Evolutionary conservation across 805 yeast genomes (phyloP), one percentile per base, ranked within the genome.

Genomic region (Pichia eremophila): DNA sequence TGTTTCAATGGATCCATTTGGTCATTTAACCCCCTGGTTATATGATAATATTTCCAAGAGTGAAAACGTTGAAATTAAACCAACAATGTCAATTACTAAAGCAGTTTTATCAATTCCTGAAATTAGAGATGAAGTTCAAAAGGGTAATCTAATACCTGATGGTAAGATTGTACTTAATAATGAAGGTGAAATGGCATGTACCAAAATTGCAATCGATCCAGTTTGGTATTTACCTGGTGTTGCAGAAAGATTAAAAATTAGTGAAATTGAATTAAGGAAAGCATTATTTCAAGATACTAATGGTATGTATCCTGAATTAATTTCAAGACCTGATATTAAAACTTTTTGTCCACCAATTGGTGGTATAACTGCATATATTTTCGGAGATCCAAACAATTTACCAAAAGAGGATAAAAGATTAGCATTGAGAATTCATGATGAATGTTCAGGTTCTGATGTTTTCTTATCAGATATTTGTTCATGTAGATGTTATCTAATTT

Each of bases 211-310:
- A 4, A 78, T 78, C 39, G 86, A 80, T 57, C 85, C 85, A 17
- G 85, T 80, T 38, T 80, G 86, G 85, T 73, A 77, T 55, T 67
- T 80, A 48, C 86, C 86, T 3, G 84, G 83, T 28, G 81, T 80
- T 49, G 86, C 85, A 28, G 69, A 76, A 59, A 74, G 83, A 57
- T 75, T 80, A 57, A 75, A 75, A 29, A 73, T 80, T 51, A 66
- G 75, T 32, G 86, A 80, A 57, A 63, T 59, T 17, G 76, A 76
- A 43, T 68, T 80, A 43, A 72, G 85, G 59, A 72, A 77, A 44
- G 78, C 82, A 4, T 65, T 80, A 52, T 80, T 80, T 58, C 80
- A 80, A 58, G 85, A 80, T 58, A 80, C 85, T 43, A 82, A 81
- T 56, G 85, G 85, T 39, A 78, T 80, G 75, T 80, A 79, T 59